A percentile compares a stretch with the other conserved stretches of the same genome.
phyloP scores from a whole-genome alignment of 2,329 filamentous ascomycete species.

The Aspergillus floridensis region DNA sequence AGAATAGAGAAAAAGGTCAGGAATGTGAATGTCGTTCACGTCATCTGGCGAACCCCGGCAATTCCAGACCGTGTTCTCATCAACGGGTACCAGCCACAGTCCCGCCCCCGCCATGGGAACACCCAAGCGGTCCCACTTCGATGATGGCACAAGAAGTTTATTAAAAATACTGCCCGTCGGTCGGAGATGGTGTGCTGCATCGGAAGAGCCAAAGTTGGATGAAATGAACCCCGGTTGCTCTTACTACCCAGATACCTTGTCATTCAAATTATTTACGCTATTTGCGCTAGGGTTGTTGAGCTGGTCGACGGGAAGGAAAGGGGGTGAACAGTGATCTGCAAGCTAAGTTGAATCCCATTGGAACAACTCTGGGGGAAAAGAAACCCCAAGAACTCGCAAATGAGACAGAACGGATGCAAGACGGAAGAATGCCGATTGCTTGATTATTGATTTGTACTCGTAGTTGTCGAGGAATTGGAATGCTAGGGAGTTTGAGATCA shows the following conservation, averaged over 20 bases:
- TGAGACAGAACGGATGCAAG: not conserved
- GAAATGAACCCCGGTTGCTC: not conserved
- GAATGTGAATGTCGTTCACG: slow-evolving; percentile 5
- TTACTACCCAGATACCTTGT: not conserved
- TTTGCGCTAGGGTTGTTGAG: not conserved
- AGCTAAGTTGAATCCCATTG: not conserved
- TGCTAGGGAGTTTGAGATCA: not conserved
- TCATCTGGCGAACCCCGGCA: not conserved
- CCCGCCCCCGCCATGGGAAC: not conserved
- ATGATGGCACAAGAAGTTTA: not conserved
- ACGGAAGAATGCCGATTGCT: not conserved
- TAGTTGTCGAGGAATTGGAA: not conserved
- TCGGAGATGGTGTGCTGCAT: not conserved
- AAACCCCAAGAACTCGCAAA: not conserved
- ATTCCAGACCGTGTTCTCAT: not conserved
- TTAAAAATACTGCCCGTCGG: not conserved
- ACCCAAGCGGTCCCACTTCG: not conserved
- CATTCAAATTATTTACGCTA: not conserved
- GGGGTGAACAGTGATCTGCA: not conserved
- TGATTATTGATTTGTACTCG: not conserved
- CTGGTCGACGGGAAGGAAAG: not conserved
- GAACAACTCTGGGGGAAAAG: not conserved
- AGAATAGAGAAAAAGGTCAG: not conserved
- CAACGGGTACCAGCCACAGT: slow-evolving; percentile 6
- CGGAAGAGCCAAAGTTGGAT: not conserved